phyloP scores from a whole-genome alignment of 2,329 filamentous ascomycete species.

The Alternaria dauci region DNA sequence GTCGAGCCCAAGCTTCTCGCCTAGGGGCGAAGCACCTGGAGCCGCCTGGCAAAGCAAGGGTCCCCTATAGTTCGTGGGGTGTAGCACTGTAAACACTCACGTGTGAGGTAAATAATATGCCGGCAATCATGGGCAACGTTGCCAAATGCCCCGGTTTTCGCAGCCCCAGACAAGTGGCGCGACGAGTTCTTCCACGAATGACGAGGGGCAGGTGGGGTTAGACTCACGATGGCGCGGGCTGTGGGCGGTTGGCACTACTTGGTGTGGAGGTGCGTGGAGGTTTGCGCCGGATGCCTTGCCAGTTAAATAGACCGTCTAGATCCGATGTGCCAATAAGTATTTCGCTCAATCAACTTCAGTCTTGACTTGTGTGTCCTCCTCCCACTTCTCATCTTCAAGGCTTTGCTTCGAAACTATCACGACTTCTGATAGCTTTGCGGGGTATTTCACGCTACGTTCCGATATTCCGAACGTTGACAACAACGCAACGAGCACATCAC shows the following conservation, averaged over 20 bases:
- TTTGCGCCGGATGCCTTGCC: slow-evolving; percentile 9
- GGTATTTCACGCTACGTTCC: slow-evolving; percentile 13
- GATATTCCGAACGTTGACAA: slow-evolving; percentile 14
- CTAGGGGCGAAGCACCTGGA: slow-evolving; percentile 24
- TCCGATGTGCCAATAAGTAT: slow-evolving; percentile 4
- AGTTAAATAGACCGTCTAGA: slow-evolving; percentile 16
- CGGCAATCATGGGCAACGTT: slow-evolving; percentile 12
- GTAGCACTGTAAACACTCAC: slow-evolving; percentile 9
- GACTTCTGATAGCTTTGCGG: slow-evolving; percentile 5
- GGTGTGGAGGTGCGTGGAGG: slow-evolving; percentile 4
- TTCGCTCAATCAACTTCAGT: not conserved
- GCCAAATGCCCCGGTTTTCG: slow-evolving; percentile 13
- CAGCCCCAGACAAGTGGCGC: slow-evolving; percentile 25
- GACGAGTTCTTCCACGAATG: slow-evolving; percentile 28
- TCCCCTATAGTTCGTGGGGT: not conserved
- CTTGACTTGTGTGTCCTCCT: not conserved
- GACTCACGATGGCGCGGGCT: slow-evolving; percentile 12
- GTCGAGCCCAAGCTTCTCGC: slow-evolving; percentile 27
- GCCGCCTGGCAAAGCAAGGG: slow-evolving; percentile 11
- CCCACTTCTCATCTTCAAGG: not conserved
- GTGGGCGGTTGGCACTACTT: slow-evolving; percentile 4
- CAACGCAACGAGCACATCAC: slow-evolving; percentile 11
- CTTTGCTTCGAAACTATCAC: not conserved
- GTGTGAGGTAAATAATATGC: slow-evolving; percentile 21
- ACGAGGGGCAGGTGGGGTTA: slow-evolving; percentile 21